Percentiles rank a stretch among this genome's conserved stretches.
Evolutionary conservation across 164 flowering plant species (phyloP).

Genomic region (Brasenia schreberi): DNA sequence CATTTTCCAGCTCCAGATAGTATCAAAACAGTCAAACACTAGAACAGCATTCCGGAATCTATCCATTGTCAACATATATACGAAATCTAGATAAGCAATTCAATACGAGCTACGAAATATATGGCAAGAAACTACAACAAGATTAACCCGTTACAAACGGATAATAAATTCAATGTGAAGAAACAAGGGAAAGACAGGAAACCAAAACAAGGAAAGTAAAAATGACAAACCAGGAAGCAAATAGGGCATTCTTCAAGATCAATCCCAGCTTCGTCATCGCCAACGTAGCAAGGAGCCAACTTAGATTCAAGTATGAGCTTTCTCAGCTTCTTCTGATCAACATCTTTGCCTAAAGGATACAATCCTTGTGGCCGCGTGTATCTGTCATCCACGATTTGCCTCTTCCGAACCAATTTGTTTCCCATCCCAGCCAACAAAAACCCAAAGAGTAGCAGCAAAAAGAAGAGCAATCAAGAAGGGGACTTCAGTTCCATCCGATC

Average conservation of each 20-base stretch:
- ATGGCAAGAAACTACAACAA: conserved; percentile 1
- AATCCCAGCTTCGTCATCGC: conserved; percentile 44
- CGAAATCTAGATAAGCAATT: no score
- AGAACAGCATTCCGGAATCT: no score
- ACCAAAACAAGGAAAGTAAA: background rate
- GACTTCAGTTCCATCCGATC: background rate
- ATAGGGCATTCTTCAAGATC: conserved; percentile 95
- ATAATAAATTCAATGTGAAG: background rate
- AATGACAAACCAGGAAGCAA: conserved; percentile 76
- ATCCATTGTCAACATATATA: no score
- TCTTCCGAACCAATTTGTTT: conserved; percentile 71
- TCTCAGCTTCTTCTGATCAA: conserved; percentile 89
- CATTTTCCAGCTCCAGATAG: no score
- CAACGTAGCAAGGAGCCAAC: conserved; percentile 94
- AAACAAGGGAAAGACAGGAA: conserved; percentile 2
- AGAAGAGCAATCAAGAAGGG: background rate
- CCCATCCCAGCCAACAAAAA: conserved; percentile 39
- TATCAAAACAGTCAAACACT: no score
- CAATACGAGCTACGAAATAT: background rate
- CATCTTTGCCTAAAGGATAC: conserved; percentile 62
- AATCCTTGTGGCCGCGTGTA: conserved; percentile 88
- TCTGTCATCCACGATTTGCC: conserved; percentile 86
- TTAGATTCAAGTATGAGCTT: conserved; percentile 89
- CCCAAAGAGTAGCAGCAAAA: background rate
- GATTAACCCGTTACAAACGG: background rate